A percentile compares a stretch with the other conserved stretches of the same genome.
Conservation (phyloP, 352 stramenopile species). For the Achlya hypogyna region DNA sequence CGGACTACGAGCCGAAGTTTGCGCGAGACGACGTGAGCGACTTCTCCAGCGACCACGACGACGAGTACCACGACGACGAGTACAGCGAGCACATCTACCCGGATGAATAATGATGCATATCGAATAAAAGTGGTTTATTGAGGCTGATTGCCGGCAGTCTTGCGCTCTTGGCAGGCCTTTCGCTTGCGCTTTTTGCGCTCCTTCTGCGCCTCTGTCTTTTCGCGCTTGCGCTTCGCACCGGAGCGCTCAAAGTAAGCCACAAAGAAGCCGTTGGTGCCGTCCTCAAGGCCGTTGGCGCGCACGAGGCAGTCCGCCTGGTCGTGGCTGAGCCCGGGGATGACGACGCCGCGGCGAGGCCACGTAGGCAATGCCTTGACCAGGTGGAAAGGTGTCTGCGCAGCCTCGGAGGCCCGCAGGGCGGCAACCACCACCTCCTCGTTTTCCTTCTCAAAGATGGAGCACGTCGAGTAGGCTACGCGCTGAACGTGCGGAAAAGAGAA, state of each 20-base stretch:
- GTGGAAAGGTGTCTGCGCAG: constrained; percentile 48
- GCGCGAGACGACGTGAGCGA: too few species aligned
- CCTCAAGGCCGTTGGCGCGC: constrained; percentile 84
- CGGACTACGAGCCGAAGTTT: too few species aligned
- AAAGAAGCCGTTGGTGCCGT: constrained; percentile 96
- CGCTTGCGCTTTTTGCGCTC: constrained; percentile 71
- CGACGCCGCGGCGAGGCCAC: constrained; percentile 63
- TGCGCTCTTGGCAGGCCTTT: neutral
- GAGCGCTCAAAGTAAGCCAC: constrained; percentile 91
- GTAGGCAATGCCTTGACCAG: constrained; percentile 52
- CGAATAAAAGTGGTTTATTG: too few species aligned
- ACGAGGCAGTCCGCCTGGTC: constrained; percentile 80
- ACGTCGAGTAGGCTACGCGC: constrained; percentile 95
- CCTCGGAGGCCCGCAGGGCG: constrained; percentile 66
- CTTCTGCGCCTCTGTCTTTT: constrained; percentile 48
- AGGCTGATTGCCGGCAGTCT: neutral
- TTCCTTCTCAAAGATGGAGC: constrained; percentile 93
- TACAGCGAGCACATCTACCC: too few species aligned
- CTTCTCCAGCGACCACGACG: too few species aligned
- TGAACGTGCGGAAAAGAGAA: constrained; percentile 92
- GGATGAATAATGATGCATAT: too few species aligned
- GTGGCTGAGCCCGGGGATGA: constrained; percentile 41
- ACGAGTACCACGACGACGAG: too few species aligned
- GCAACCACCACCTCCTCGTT: constrained; percentile 91
- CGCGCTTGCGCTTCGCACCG: constrained; percentile 48